Evolutionary conservation across 257 asterid genomes (phyloP), one percentile per base, ranked within the genome.

Genomic region (Oldenlandia corymbosa): DNA sequence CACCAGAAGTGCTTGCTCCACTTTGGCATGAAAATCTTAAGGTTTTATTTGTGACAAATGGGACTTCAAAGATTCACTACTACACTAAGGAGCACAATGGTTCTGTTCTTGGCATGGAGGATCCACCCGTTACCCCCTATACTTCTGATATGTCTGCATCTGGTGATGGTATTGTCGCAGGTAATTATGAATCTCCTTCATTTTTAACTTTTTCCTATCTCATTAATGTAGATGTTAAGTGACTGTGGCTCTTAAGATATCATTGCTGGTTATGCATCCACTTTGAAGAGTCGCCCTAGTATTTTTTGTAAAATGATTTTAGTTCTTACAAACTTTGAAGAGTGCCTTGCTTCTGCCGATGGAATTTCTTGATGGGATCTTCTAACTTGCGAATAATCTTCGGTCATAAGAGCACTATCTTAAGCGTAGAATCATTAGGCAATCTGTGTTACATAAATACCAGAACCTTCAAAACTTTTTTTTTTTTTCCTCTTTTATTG

Each of bases 141-240:
- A 92, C 96, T 51, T 77, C 90, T 10, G 96, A 92, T 62, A 89
- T 89, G 95, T 87, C 99, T 64, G 95, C 95, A 54, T 74, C 94
- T 10, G 97, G 97, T 65, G 99, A 92, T 55, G 99, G 97, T 62
- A 69, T 92, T 53, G 85, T 87, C 72, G 97, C 99, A 81, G 99
- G 99, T 85, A 84, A 58, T 28, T 58, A 49, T 43, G 46, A 7
- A 4, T 41, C 62, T 67, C 37, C 68, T 57, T 71, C 59, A 41
- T 53, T 13, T 75, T 71, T 34, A 39, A 21, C 30, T 73, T 39
- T 28, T 32, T 34, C 14, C 4, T 62, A 28, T 27, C 23, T 5
- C 6, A 34, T 54, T 43, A 56, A 28, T 51, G 28, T 42, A 42
- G 47, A 32, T 12, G 30, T 47, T 18, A 47, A n/a, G n/a, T 12